Conservation (phyloP, 208 protist genomes). For the Wallacemonas rigidus region DNA sequence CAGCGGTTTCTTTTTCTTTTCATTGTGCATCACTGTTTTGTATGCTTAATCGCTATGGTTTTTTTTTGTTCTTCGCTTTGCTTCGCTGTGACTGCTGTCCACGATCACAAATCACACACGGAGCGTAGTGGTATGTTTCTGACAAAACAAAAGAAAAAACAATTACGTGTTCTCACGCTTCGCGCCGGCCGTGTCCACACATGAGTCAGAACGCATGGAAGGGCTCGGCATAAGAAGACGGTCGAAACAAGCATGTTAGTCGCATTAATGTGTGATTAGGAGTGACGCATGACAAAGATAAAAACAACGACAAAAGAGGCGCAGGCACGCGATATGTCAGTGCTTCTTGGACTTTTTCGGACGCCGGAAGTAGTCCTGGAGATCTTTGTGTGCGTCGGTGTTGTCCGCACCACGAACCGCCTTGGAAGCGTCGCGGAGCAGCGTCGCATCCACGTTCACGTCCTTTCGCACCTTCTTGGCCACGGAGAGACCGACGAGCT, state of each 20-base stretch:
- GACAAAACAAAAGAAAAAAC: no score
- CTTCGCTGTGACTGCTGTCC: no score
- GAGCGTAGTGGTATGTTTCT: no score
- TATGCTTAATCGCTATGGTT: no score
- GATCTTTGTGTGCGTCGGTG: conserved; percentile 29
- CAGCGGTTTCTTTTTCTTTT: no score
- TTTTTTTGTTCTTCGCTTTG: no score
- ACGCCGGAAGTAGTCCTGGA: conserved; percentile 79
- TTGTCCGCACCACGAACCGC: conserved; percentile 40
- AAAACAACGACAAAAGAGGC: background rate
- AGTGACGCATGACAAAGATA: background rate
- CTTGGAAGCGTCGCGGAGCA: conserved; percentile 68
- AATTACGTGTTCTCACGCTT: no score
- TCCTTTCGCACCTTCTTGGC: conserved; percentile 43
- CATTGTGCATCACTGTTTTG: no score
- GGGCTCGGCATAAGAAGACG: conserved; percentile 12
- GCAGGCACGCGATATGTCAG: conserved; percentile 14
- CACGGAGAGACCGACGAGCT: conserved; percentile 78
- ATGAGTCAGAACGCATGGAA: background rate
- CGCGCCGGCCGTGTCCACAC: no score
- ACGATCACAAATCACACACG: no score
- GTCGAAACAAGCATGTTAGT: conserved; percentile 11
- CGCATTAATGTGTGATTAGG: background rate
- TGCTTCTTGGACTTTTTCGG: conserved; percentile 52
- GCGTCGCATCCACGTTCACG: conserved; percentile 70